Conservation (phyloP, 2,329 filamentous ascomycete species). For the Clarireedia monteithiana region DNA sequence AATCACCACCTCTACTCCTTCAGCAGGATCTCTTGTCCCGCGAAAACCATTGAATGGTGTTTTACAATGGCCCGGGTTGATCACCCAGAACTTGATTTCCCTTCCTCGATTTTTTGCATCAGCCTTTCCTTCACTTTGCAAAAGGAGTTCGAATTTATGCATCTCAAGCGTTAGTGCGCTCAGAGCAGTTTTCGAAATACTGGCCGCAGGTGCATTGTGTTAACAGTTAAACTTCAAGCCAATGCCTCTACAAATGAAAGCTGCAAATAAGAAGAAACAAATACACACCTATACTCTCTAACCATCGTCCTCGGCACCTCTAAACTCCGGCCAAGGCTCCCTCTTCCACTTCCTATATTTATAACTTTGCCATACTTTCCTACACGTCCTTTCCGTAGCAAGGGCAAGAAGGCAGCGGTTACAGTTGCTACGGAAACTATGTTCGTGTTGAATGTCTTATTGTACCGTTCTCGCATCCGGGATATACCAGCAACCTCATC, state of each 20-base stretch:
- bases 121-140: neutral
- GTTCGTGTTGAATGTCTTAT: constrained; percentile 31
- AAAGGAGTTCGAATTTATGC: constrained; percentile 15
- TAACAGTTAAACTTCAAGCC: neutral
- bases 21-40: constrained; percentile 18
- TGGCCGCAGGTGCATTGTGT: neutral
- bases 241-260: neutral
- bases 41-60: constrained; percentile 24
- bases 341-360: constrained; percentile 27
- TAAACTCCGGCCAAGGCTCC: neutral
- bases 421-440: constrained; percentile 36
- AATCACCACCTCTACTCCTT: constrained; percentile 25
- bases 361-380: constrained; percentile 25
- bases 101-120: constrained; percentile 2
- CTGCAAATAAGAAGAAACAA: no score
- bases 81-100: constrained; percentile 17
- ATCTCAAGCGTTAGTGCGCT: constrained; percentile 32
- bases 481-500: neutral
- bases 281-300: neutral
- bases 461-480: constrained; percentile 23
- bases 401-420: constrained; percentile 25
- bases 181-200: constrained; percentile 19
- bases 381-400: constrained; percentile 18
- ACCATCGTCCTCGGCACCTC: neutral
- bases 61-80: constrained; percentile 21